These are phyloP conservation scores for Cyclostephanos invisitatus DNA, from an alignment of 108 stramenopile genomes.

Conservation along the genomic window DNA sequence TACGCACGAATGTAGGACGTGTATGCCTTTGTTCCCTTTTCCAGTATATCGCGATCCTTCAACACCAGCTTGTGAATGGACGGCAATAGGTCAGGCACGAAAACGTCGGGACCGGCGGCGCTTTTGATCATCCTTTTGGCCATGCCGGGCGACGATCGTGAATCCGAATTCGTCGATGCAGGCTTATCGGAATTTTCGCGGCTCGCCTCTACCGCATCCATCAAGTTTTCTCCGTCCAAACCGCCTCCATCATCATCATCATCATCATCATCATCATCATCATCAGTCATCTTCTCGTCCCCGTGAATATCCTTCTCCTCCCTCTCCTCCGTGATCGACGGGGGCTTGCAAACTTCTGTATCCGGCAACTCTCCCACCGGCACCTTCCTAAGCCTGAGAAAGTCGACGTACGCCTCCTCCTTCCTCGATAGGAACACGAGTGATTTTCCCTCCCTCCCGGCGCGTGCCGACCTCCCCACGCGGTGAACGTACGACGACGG, in stretches of 20 bases:
- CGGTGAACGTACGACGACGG: constrained; percentile 97
- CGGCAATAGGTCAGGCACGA: constrained; percentile 63
- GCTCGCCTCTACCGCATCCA: background rate
- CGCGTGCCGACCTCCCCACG: constrained; percentile 95
- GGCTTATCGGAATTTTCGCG: background rate
- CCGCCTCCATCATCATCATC: background rate
- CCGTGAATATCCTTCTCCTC: constrained; percentile 24
- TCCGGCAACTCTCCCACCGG: constrained; percentile 65
- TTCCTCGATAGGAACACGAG: constrained; percentile 88
- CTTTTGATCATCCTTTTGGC: constrained; percentile 39
- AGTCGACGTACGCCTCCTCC: constrained; percentile 94
- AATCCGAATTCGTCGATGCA: background rate
- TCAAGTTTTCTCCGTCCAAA: background rate
- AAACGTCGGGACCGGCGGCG: constrained; percentile 30
- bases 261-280: background rate
- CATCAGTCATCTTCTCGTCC: constrained; percentile 8
- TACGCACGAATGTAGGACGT: constrained; percentile 95
- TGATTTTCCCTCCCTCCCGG: constrained; percentile 85
- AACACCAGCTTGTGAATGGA: constrained; percentile 69
- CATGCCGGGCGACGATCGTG: background rate
- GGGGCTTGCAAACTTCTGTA: constrained; percentile 60
- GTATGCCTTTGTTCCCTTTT: constrained; percentile 95
- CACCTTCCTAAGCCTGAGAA: constrained; percentile 84
- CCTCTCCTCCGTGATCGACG: constrained; percentile 14
- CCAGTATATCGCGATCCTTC: constrained; percentile 93